phyloP scores from a whole-genome alignment of 164 flowering plant species.

The Annona squamosa region DNA sequence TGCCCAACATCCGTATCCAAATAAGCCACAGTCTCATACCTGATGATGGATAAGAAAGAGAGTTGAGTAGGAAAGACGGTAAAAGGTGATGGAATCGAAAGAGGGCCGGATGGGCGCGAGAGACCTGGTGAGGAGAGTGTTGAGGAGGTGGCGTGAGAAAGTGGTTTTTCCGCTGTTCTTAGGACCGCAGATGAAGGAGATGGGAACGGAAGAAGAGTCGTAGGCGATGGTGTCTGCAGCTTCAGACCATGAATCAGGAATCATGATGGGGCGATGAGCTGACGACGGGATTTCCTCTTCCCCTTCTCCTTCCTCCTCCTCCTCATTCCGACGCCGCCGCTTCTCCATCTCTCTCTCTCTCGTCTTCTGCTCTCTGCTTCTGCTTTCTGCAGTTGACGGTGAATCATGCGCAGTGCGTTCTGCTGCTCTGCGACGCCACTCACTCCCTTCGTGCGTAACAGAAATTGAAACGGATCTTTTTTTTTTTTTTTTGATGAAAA shows the following conservation, averaged over 20 bases:
- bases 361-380: not conserved
- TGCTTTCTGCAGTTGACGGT: not conserved
- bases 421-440: not conserved
- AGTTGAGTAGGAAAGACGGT: no score
- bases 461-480: not conserved
- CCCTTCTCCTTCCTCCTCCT: constrained; percentile 1
- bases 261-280: constrained; percentile 24
- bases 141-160: constrained; percentile 77
- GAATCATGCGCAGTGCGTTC: no score
- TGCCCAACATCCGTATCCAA: constrained; percentile 97
- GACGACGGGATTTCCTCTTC: not conserved
- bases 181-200: constrained; percentile 69
- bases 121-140: constrained; percentile 57
- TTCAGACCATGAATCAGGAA: constrained; percentile 61
- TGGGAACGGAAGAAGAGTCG: constrained; percentile 39
- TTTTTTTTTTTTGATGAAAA: no score
- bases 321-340: not conserved
- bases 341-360: constrained; percentile 5
- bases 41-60: constrained; percentile 18
- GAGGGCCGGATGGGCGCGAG: not conserved
- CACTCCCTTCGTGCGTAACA: not conserved
- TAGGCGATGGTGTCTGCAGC: constrained; percentile 51
- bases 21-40: constrained; percentile 68
- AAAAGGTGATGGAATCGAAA: not conserved
- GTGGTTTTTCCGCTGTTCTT: constrained; percentile 84